These are phyloP conservation scores for Chaetomiaceae sp. DNA, from an alignment of 2,329 filamentous ascomycete species.

Conservation along the genomic window DNA sequence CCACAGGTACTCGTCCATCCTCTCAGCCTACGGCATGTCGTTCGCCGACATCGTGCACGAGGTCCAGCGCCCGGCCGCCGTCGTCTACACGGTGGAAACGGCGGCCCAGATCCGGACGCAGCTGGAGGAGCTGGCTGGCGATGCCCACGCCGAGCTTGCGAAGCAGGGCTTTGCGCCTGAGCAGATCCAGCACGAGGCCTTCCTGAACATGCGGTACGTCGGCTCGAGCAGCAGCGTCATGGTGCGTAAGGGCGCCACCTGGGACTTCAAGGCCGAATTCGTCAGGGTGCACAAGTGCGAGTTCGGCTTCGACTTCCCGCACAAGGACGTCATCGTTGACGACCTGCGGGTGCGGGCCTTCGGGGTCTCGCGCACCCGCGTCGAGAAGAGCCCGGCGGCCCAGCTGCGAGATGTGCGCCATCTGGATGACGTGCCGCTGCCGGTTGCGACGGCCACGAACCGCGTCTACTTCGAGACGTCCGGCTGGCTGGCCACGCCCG, in stretches of 20 bases:
- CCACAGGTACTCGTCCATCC: slow-evolving; percentile 80
- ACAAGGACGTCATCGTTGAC: slow-evolving; percentile 83
- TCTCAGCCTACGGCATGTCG: slow-evolving; percentile 91
- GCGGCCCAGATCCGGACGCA: slow-evolving; percentile 62
- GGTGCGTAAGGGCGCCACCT: slow-evolving; percentile 69
- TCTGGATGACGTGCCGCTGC: slow-evolving; percentile 51
- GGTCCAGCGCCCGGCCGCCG: slow-evolving; percentile 70
- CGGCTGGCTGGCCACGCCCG: slow-evolving; percentile 68
- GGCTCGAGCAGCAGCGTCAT: slow-evolving; percentile 89
- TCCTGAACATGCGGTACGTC: slow-evolving; percentile 88
- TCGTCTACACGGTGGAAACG: slow-evolving; percentile 52
- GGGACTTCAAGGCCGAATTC: slow-evolving; percentile 82
- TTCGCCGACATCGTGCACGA: slow-evolving; percentile 91
- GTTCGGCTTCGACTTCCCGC: slow-evolving; percentile 81
- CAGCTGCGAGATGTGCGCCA: slow-evolving; percentile 69
- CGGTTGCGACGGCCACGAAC: slow-evolving; percentile 55
- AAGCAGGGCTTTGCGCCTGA: slow-evolving; percentile 74
- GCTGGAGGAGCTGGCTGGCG: slow-evolving; percentile 74
- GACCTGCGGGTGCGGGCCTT: slow-evolving; percentile 86
- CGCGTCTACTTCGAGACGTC: slow-evolving; percentile 88
- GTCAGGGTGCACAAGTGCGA: slow-evolving; percentile 84
- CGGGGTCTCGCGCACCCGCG: slow-evolving; percentile 76
- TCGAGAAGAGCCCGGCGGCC: slow-evolving; percentile 77
- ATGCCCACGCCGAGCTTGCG: slow-evolving; percentile 60
- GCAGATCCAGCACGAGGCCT: slow-evolving; percentile 81